phyloP scores from a whole-genome alignment of 164 flowering plant genomes.

The Chloranthus sessilifolius region DNA sequence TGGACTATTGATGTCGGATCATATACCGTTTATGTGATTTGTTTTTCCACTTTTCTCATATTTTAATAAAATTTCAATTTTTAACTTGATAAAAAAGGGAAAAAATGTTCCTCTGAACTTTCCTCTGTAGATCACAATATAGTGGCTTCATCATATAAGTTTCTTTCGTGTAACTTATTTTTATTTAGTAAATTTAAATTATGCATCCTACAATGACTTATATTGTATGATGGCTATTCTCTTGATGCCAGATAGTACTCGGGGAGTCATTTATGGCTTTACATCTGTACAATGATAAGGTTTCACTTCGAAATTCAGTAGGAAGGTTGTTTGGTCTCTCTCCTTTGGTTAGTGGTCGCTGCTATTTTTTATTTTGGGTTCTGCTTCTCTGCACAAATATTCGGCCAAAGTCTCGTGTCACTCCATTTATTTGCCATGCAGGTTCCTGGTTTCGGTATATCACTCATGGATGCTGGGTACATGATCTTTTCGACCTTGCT shows the following conservation, averaged over 20 bases:
- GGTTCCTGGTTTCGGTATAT: constrained; percentile 40
- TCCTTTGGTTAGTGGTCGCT: constrained; percentile 32
- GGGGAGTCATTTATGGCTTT: constrained; percentile 32
- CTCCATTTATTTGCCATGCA: constrained; percentile 12
- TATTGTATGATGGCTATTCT: neutral
- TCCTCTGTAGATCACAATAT: too few species aligned
- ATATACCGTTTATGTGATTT: too few species aligned
- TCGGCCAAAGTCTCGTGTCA: neutral
- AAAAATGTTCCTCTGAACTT: too few species aligned
- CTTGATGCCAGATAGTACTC: constrained; percentile 33
- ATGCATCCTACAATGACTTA: neutral
- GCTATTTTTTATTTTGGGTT: neutral
- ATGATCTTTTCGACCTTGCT: constrained; percentile 51
- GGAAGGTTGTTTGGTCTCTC: constrained; percentile 33
- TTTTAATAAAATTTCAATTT: too few species aligned
- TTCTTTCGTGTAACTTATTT: too few species aligned
- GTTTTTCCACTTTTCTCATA: too few species aligned
- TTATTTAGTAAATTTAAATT: neutral
- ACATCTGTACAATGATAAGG: constrained; percentile 16
- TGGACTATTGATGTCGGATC: too few species aligned
- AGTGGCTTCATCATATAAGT: too few species aligned
- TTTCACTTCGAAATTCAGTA: constrained; percentile 12
- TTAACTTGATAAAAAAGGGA: too few species aligned
- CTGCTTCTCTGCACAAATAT: neutral
- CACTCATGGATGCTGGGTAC: constrained; percentile 45